Percentiles rank a stretch among this genome's conserved stretches.
These are phyloP conservation scores for Eucalyptus polybractea DNA, from an alignment of 345 rosid genomes.

Conservation along the genomic window DNA sequence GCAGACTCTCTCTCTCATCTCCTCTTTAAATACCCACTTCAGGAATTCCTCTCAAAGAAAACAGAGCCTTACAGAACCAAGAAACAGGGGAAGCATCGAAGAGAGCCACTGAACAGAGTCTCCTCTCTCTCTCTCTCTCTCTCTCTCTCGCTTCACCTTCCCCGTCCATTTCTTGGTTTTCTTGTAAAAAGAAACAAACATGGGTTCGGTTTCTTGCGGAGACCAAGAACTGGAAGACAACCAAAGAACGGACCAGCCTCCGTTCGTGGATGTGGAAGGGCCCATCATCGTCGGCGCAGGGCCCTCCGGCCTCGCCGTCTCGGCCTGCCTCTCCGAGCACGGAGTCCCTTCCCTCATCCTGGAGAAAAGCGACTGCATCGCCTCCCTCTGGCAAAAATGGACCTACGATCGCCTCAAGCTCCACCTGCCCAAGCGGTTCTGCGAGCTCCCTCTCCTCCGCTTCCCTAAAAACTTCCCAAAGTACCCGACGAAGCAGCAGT, in stretches of 20 bases:
- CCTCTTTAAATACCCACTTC: not conserved
- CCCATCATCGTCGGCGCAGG: conserved; percentile 25
- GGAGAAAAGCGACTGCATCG: conserved; percentile 12
- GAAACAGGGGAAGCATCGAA: not conserved
- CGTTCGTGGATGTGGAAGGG: conserved; percentile 4
- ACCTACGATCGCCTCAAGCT: conserved; percentile 26
- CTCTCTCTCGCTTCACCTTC: not conserved
- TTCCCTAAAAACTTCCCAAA: conserved; percentile 11
- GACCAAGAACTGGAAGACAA: not conserved
- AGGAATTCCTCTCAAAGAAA: not conserved
- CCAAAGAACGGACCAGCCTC: not conserved
- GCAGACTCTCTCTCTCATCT: not conserved
- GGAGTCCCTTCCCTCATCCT: conserved; percentile 13
- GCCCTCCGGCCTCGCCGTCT: conserved; percentile 19
- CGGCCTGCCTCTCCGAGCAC: conserved; percentile 11
- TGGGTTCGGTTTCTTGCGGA: not conserved
- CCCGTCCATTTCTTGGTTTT: not conserved
- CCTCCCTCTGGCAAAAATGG: conserved; percentile 17
- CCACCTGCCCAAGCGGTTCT: conserved; percentile 18
- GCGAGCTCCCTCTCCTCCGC: conserved; percentile 12
- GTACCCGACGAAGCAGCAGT: conserved; percentile 19
- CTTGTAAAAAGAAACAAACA: not conserved
- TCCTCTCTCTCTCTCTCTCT: not conserved
- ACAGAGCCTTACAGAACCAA: not conserved
- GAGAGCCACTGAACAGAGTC: not conserved